These are phyloP conservation scores for Exsudoporus frostii DNA, from an alignment of 768 basidiomycete genomes.

Conservation along the genomic window DNA sequence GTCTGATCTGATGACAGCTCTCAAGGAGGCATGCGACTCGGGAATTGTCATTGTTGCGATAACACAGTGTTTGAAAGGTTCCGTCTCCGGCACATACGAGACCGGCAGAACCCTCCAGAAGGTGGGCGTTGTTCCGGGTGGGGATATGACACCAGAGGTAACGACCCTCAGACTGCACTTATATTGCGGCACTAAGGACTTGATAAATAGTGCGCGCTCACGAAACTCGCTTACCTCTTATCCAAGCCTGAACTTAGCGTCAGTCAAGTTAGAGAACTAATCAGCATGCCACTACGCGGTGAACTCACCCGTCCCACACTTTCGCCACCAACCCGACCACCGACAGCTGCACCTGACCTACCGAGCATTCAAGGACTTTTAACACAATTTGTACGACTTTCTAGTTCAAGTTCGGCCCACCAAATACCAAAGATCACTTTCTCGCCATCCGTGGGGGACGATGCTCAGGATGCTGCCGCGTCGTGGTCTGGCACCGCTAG, in stretches of 20 bases:
- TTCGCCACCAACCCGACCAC: conserved; percentile 40
- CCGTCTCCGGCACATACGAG: conserved; percentile 82
- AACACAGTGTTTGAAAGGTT: conserved; percentile 84
- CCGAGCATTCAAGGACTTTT: conserved; percentile 65
- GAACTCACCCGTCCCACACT: conserved; percentile 67
- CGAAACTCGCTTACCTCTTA: conserved; percentile 87
- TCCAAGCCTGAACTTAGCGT: conserved; percentile 76
- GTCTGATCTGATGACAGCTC: conserved; percentile 65
- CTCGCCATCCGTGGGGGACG: conserved; percentile 35
- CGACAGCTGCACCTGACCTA: conserved; percentile 42
- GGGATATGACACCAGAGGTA: conserved; percentile 97
- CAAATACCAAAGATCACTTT: conserved; percentile 36
- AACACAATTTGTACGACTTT: conserved; percentile 65
- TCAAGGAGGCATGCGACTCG: conserved; percentile 77
- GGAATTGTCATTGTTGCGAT: conserved; percentile 90
- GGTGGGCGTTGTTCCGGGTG: conserved; percentile 78
- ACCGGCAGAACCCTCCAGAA: conserved; percentile 68
- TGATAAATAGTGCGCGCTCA: conserved; percentile 68
- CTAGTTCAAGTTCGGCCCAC: conserved; percentile 40
- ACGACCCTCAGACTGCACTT: not conserved
- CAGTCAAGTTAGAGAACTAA: conserved; percentile 67
- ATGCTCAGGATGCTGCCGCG: conserved; percentile 45
- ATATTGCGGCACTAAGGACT: not conserved
- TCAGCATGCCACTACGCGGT: conserved; percentile 79
- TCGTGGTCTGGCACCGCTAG: conserved; percentile 79